Evolutionary conservation across 768 basidiomycete species (phyloP), one percentile per base, ranked within the genome.

Genomic region (Phylloporus rhodoxanthus): DNA sequence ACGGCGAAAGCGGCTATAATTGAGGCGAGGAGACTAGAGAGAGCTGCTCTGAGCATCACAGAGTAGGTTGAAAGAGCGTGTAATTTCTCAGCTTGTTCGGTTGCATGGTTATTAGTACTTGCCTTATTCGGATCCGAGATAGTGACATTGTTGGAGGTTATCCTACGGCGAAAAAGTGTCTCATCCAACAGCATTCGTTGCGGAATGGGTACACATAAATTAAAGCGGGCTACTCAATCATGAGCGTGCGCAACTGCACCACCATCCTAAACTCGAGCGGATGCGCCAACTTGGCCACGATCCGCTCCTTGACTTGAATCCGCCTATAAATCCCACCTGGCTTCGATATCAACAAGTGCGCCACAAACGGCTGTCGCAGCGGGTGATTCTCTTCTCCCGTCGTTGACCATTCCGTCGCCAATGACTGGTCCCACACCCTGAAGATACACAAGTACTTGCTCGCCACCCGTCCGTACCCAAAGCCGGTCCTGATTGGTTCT

Each of bases 401-500:
- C 39, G 25, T 11, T 8, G 50, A 43, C 15, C 14, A 7, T 10
- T 47, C 54, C n/a, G 49, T 46, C 33, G 54, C 49, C 47, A 60
- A 29, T 8, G 58, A 60, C 6, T 50, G 52, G 4, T 60, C 59
- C 59, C 59, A 60, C n/a, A 54, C 47, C 37, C 59, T 51, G 43
- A 60, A 54, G 26, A 60, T 21, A 19, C 55, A 60, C 45, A 60
- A 0, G 32, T 54, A 60, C 46, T 34, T 45, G 48, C 48, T 52
- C 40, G 48, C 29, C 3, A 60, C 1, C n/a, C 56, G 55, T 28
- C 59, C 58, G 1, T 33, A 23, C 23, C 58, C 58, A 32, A 48
- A 52, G 6, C 59, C 59, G 17, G 52, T 57, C n/a, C 48, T 28
- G 52, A 60, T 55, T 17, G 53, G 58, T 41, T 60, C 59, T 11